Evolutionary conservation across 306 rosid genomes (phyloP).

Genomic region (Sechiopsis laciniata): DNA sequence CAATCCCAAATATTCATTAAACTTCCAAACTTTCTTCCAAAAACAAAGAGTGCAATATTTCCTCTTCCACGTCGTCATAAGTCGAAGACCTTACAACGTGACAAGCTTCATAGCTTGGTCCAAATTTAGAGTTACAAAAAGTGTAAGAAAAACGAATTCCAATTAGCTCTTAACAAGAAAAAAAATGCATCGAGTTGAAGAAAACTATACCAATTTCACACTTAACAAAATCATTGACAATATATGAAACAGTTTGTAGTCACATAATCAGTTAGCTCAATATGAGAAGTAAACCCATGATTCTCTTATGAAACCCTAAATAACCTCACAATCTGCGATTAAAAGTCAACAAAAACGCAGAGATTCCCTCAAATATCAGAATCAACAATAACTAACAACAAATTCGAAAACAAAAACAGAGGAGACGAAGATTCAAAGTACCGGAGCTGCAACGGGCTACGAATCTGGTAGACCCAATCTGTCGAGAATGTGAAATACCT

Average conservation of each 20-base stretch:
- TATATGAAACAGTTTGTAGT: background rate
- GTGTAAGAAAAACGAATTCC: background rate
- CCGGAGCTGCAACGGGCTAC: conserved; percentile 45
- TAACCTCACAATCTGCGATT: background rate
- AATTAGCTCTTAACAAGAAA: background rate
- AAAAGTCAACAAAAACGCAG: background rate
- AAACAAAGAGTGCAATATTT: background rate
- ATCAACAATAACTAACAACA: background rate
- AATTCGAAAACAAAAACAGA: background rate
- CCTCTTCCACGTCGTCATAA: background rate
- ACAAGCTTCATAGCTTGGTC: background rate
- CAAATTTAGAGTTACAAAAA: background rate
- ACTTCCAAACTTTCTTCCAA: background rate
- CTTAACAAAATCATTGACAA: background rate
- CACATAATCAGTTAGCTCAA: background rate
- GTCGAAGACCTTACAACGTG: background rate
- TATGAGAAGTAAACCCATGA: background rate
- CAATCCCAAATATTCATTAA: background rate
- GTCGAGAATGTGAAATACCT: conserved; percentile 22
- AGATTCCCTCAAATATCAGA: background rate
- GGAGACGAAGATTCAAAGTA: conserved; percentile 23
- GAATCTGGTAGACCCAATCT: conserved; percentile 29
- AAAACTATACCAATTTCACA: background rate
- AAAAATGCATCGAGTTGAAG: background rate
- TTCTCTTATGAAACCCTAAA: background rate